These are phyloP conservation scores for Pseudomassariella vexata DNA, from an alignment of 2,329 filamentous ascomycete species.

Conservation along the genomic window DNA sequence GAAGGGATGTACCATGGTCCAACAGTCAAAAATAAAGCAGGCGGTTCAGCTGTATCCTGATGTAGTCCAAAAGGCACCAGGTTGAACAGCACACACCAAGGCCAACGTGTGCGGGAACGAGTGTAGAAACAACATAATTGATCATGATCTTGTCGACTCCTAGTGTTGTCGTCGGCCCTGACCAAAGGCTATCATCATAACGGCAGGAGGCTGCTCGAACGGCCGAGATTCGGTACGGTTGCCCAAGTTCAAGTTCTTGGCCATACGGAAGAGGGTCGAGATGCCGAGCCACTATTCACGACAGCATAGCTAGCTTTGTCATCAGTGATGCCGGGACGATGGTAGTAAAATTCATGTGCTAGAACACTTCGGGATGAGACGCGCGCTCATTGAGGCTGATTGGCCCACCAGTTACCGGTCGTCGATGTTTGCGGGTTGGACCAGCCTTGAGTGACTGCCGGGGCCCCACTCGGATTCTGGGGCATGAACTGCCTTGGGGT, in stretches of 20 bases:
- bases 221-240: too few species aligned
- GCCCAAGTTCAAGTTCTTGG: too few species aligned
- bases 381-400: constrained; percentile 38
- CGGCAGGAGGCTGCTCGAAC: too few species aligned
- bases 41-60: not conserved
- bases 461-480: constrained; percentile 45
- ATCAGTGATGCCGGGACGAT: too few species aligned
- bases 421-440: constrained; percentile 58
- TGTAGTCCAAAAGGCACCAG: not conserved
- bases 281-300: too few species aligned
- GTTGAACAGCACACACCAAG: not conserved
- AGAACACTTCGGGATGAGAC: too few species aligned
- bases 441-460: constrained; percentile 48
- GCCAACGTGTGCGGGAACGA: too few species aligned
- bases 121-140: not conserved
- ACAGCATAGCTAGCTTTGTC: too few species aligned
- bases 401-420: constrained; percentile 50
- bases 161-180: too few species aligned
- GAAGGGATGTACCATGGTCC: not conserved
- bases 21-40: constrained; percentile 1
- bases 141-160: not conserved
- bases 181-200: too few species aligned
- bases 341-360: not conserved
- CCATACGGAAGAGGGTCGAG: too few species aligned
- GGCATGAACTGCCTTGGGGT: constrained; percentile 65